Percentiles rank a stretch among this genome's conserved stretches.
These are phyloP conservation scores for Stevia rebaudiana DNA, from an alignment of 140 eudicot genomes.

Conservation along the genomic window DNA sequence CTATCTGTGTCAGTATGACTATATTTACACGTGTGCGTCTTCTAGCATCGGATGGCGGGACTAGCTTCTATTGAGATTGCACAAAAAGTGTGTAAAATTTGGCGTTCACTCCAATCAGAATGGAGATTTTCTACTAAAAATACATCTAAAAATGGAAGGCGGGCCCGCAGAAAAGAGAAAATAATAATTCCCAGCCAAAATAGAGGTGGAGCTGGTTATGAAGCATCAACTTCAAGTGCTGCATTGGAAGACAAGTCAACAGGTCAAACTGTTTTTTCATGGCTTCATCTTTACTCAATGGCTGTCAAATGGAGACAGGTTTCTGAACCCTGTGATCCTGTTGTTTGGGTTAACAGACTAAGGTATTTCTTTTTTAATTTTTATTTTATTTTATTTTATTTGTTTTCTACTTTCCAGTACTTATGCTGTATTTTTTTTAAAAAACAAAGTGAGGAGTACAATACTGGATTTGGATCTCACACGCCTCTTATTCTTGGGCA, in stretches of 20 bases:
- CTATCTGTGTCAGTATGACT: too few relatives aligned
- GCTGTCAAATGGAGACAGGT: constrained; percentile 98
- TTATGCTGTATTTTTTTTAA: constrained; percentile 7
- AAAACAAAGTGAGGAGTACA: constrained; percentile 78
- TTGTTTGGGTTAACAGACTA: constrained; percentile 88
- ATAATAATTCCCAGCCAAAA: constrained; percentile 54
- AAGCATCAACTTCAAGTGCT: constrained; percentile 50
- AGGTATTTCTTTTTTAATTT: constrained; percentile 51
- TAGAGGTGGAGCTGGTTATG: constrained; percentile 86
- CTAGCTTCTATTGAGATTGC: constrained; percentile 98
- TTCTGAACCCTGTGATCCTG: constrained; percentile 97
- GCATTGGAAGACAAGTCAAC: constrained; percentile 60
- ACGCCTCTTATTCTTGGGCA: constrained; percentile 93
- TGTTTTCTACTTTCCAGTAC: constrained; percentile 10
- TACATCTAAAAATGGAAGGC: constrained; percentile 56
- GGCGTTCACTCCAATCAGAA: constrained; percentile 84
- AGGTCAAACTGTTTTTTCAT: constrained; percentile 66
- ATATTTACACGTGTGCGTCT: too few relatives aligned
- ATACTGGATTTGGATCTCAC: constrained; percentile 93
- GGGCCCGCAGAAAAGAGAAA: constrained; percentile 67
- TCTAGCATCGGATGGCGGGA: constrained; percentile 99
- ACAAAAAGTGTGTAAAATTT: constrained; percentile 76
- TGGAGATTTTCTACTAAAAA: constrained; percentile 70
- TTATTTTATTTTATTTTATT: constrained; percentile 1
- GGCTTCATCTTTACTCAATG: constrained; percentile 80